Conservation (phyloP, 306 rosid genomes). For the Quercus cerris region DNA sequence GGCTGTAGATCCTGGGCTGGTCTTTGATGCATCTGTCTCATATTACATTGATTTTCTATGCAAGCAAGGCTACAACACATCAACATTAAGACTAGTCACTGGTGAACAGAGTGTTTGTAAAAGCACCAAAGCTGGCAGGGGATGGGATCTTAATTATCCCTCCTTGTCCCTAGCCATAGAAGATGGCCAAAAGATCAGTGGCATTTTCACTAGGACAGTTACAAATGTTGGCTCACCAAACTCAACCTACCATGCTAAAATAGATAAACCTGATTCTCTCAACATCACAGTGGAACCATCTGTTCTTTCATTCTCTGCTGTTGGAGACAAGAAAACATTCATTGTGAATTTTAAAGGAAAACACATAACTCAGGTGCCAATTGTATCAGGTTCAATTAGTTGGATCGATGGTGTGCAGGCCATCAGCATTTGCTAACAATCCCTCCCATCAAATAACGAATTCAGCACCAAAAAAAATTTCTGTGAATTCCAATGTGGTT, state of each 20-base stretch:
- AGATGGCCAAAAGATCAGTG: constrained; percentile 17
- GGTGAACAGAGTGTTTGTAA: constrained; percentile 13
- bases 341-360: constrained; percentile 6
- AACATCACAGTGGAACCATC: constrained; percentile 9
- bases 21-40: constrained; percentile 11
- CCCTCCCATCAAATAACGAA: not conserved
- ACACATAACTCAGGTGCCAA: constrained; percentile 15
- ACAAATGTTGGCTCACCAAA: constrained; percentile 30
- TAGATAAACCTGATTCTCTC: not conserved
- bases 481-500: not conserved
- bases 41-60: constrained; percentile 22
- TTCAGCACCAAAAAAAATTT: not conserved
- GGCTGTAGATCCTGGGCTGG: constrained; percentile 28
- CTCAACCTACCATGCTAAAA: constrained; percentile 17
- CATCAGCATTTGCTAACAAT: not conserved
- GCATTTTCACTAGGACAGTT: constrained; percentile 26
- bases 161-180: constrained; percentile 23
- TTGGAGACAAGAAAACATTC: constrained; percentile 26
- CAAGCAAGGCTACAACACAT: constrained; percentile 32
- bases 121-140: constrained; percentile 13
- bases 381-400: constrained; percentile 17
- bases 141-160: constrained; percentile 35
- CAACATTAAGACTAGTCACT: constrained; percentile 6
- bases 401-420: constrained; percentile 15
- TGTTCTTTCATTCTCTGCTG: constrained; percentile 15